Percentiles rank a stretch among this genome's conserved stretches.
Evolutionary conservation across 2,329 filamentous ascomycete genomes (phyloP).

Genomic region (Hypoxylon sp.): DNA sequence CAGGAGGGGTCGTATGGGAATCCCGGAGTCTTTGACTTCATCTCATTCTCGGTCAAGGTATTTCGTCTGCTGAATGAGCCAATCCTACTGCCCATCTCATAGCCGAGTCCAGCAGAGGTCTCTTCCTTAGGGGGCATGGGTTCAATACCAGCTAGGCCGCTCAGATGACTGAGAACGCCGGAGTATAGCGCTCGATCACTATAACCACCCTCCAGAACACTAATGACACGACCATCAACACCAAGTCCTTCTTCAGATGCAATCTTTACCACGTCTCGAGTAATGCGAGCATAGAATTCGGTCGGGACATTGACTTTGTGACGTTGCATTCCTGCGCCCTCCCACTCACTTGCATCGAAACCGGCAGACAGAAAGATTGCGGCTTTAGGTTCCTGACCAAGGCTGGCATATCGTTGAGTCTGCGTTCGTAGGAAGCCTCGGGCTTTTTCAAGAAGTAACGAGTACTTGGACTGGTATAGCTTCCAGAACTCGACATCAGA

Average conservation of each 20-base stretch:
- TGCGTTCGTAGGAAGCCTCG: conserved; percentile 82
- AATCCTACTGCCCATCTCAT: conserved; percentile 71
- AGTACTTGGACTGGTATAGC: conserved; percentile 86
- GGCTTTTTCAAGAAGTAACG: conserved; percentile 83
- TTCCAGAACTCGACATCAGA: conserved; percentile 88
- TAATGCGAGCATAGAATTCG: conserved; percentile 94
- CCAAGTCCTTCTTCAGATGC: conserved; percentile 83
- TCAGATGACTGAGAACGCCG: conserved; percentile 90
- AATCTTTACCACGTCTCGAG: conserved; percentile 85
- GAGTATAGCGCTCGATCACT: conserved; percentile 91
- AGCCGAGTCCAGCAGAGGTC: conserved; percentile 63
- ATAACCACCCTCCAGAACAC: conserved; percentile 95
- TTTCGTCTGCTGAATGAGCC: conserved; percentile 58
- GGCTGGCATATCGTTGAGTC: conserved; percentile 73
- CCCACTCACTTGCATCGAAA: conserved; percentile 97
- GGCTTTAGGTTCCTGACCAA: conserved; percentile 78
- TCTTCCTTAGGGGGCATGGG: conserved; percentile 58
- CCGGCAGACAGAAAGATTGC: conserved; percentile 96
- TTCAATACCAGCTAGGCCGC: conserved; percentile 78
- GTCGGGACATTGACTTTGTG: conserved; percentile 97
- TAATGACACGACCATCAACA: conserved; percentile 89
- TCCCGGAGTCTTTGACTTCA: conserved; percentile 53
- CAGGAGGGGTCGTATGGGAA: conserved; percentile 76
- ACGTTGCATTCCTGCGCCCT: conserved; percentile 92
- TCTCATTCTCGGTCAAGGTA: conserved; percentile 50